Base-by-base conservation (phyloP, 495 filamentous ascomycete species). In the Diplogelasinospora grovesii region DNA sequence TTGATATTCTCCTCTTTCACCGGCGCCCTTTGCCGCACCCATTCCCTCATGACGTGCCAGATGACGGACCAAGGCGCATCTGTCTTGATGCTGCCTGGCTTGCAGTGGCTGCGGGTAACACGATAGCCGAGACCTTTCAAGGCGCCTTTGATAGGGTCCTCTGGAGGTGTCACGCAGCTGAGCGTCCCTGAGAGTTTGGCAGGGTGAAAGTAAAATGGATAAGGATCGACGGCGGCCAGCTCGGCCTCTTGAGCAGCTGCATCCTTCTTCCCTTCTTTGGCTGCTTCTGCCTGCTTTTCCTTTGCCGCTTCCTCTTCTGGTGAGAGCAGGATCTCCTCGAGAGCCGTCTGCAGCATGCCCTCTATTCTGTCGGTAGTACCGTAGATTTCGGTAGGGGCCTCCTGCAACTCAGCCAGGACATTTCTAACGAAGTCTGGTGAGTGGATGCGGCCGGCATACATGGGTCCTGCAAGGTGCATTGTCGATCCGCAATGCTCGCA, bases 41-140 rank as follows among this genome's bases (percentile, higher is more conserved):
- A 98, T 64, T 93, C 85, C 23, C 85, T 72, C 81, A 97, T 95
- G 22, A 97, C 71, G 47, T 95, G 83, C 92, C 92, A 97, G 29
- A 97, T 73, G 3, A 86, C 75, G 3, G 63, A 66, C 88, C 89
- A 96, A 0, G 86, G 82, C 8, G 92, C 92, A 61, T 95, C 80
- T 0, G 93, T 97, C 58, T 85, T 86, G 46, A 96, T 78, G 43
- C 81, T 85, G n/a, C 88, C 89, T 0, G 85, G 74, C 49, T 87
- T 90, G 39, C 85, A 79, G 52, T 98, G 92, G 42, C 82, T 90
- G 41, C 90, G 77, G 1, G 83, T 85, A 8, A 80, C 80, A 28
- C 75, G 72, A 54, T 95, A 96, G 9, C 89, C 92, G 1, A 90
- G 69, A 26, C 81, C 71, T 8, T 74, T 70, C 10, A 98, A 66